phyloP scores from a whole-genome alignment of 2,329 filamentous ascomycete species.

The Westerdykella aurantiaca region DNA sequence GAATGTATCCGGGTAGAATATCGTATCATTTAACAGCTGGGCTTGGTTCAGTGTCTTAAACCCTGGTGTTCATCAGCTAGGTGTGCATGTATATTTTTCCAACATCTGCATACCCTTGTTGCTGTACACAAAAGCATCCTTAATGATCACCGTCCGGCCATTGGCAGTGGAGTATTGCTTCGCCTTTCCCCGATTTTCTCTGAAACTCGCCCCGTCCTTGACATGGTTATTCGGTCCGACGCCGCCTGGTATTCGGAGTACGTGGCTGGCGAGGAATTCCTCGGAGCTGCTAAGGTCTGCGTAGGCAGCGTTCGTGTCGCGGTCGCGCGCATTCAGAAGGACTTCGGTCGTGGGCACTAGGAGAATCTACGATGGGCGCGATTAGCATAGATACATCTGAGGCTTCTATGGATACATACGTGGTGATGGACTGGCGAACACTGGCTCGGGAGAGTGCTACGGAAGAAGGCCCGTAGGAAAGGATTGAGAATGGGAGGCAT shows the following conservation, averaged over 20 bases:
- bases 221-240: slow-evolving; percentile 42
- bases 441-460: slow-evolving; percentile 85
- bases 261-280: slow-evolving; percentile 95
- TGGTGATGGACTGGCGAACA: slow-evolving; percentile 88
- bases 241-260: slow-evolving; percentile 69
- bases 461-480: slow-evolving; percentile 97
- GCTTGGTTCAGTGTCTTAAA: slow-evolving; percentile 91
- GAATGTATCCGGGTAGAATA: slow-evolving; percentile 85
- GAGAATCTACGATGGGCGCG: slow-evolving; percentile 53
- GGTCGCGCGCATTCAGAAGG: slow-evolving; percentile 79
- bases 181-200: slow-evolving; percentile 86
- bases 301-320: slow-evolving; percentile 71
- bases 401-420: slow-evolving; percentile 40
- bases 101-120: slow-evolving; percentile 70
- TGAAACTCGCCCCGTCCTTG: slow-evolving; percentile 53
- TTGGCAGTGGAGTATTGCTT: slow-evolving; percentile 93
- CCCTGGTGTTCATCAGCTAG: slow-evolving; percentile 47
- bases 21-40: slow-evolving; percentile 72
- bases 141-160: slow-evolving; percentile 86
- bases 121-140: slow-evolving; percentile 87
- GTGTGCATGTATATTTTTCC: neutral
- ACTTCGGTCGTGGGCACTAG: slow-evolving; percentile 92
- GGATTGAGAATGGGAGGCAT: slow-evolving; percentile 96
- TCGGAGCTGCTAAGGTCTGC: slow-evolving; percentile 80
- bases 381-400: neutral